Base-by-base conservation (phyloP, 176 grass and related monocot genomes). In the Cenchrus purpureus region DNA sequence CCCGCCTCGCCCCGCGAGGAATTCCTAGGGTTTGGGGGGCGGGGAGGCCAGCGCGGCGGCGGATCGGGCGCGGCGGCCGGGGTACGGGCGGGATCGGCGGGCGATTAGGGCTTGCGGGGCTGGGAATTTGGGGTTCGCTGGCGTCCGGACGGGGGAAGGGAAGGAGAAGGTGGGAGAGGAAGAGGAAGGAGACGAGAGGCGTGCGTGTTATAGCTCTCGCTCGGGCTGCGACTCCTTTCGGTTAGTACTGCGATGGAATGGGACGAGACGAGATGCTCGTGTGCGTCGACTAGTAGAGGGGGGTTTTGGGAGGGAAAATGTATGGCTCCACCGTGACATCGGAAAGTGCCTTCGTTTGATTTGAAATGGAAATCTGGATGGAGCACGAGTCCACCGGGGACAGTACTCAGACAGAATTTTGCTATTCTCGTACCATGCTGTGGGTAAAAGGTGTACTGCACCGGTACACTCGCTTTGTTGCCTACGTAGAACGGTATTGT, bases 21-120 rank as follows among this genome's bases (percentile, higher is more conserved):
- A 80, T 80, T 68, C 81, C 89, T 91, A 91, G 85, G 89, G 85
- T 87, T 91, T 57, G 62, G 17, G 8, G 76, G 4, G 76, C 76
- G 69, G 85, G 10, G 79, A 64, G 68, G 68, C 51, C 74, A 25
- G 52, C 51, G 51, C 44, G 11, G 74, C 59, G 32, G 61, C 89
- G 80, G 85, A 91, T 91, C 85, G 56, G 77, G 62, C 28, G 31
- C n/a, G 8, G 50, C 10, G 0, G 42, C 4, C 12, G 8, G 73
- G 13, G 10, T 44, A 34, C 4, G 42, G n/a, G 80, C 29, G 79
- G 28, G 88, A 90, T 87, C 89, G 68, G 79, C 7, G 19, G 9
- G 17, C 62, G 70, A 64, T 76, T 87, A 29, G 85, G 75, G 62
- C 16, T 7, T 48, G 49, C 67, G 51, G 12, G 25, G 25, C 25